phyloP scores from a whole-genome alignment of 805 yeast species.

The Suhomyces prunicola region DNA sequence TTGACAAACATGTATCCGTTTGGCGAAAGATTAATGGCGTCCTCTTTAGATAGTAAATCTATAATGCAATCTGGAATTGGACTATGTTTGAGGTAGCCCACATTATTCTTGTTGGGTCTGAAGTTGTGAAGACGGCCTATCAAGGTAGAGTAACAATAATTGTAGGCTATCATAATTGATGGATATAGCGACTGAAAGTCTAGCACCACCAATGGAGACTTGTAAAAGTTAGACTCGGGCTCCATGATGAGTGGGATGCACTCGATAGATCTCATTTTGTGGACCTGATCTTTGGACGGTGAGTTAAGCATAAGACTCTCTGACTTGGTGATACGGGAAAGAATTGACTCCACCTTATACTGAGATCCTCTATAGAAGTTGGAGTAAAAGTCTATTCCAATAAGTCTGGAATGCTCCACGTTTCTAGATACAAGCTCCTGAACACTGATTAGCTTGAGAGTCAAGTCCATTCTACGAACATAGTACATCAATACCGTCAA shows the following conservation, averaged over 20 bases:
- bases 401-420: constrained; percentile 76
- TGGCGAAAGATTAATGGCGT: constrained; percentile 64
- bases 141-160: constrained; percentile 77
- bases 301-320: constrained; percentile 73
- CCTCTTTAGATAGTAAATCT: constrained; percentile 47
- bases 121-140: constrained; percentile 60
- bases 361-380: constrained; percentile 91
- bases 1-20: constrained; percentile 83
- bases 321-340: constrained; percentile 68
- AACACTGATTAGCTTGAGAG: constrained; percentile 47
- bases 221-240: constrained; percentile 80
- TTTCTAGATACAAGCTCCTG: constrained; percentile 69
- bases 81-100: constrained; percentile 52
- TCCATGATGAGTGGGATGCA: constrained; percentile 91
- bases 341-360: constrained; percentile 84
- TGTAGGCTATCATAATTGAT: constrained; percentile 80
- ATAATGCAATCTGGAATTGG: constrained; percentile 54
- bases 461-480: constrained; percentile 42
- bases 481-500: constrained; percentile 45
- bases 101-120: constrained; percentile 41
- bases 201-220: constrained; percentile 82
- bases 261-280: constrained; percentile 79
- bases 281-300: constrained; percentile 78
- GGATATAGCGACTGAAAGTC: constrained; percentile 96
- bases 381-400: constrained; percentile 88